Evolutionary conservation across 2,329 filamentous ascomycete species (phyloP).

Genomic region (Tolypocladium album): DNA sequence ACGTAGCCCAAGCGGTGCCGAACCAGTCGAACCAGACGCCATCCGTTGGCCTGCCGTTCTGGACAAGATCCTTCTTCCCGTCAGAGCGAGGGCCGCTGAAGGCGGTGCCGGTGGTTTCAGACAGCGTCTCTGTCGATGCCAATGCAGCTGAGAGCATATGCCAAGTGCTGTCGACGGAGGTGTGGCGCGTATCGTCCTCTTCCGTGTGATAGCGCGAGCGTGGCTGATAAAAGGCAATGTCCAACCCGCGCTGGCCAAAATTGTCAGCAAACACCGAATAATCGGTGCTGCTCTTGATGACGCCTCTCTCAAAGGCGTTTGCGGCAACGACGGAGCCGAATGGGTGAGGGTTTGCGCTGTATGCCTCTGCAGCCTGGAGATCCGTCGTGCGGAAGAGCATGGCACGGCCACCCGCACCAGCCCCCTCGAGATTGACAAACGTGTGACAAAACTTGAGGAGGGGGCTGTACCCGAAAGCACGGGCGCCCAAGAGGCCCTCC

Average conservation of each 20-base stretch:
- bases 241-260: constrained; percentile 75
- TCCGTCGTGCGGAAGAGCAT: constrained; percentile 84
- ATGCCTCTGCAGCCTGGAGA: constrained; percentile 72
- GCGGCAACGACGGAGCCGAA: constrained; percentile 75
- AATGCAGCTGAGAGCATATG: constrained; percentile 88
- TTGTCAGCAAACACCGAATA: constrained; percentile 72
- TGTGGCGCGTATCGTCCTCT: constrained; percentile 75
- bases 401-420: constrained; percentile 81
- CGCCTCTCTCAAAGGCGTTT: constrained; percentile 71
- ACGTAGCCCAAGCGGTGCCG: constrained; percentile 66
- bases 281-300: constrained; percentile 80
- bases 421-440: constrained; percentile 91
- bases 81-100: constrained; percentile 53
- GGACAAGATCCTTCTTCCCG: constrained; percentile 46
- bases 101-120: constrained; percentile 52
- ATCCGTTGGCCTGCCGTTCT: constrained; percentile 53
- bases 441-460: constrained; percentile 71
- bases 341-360: constrained; percentile 59
- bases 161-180: constrained; percentile 64
- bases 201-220: constrained; percentile 83
- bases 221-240: constrained; percentile 85
- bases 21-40: constrained; percentile 95
- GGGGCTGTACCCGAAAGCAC: constrained; percentile 74
- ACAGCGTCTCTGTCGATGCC: constrained; percentile 60
- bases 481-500: constrained; percentile 79